Conservation (phyloP, 352 stramenopile species). For the Globisporangium cylindrosporum region DNA sequence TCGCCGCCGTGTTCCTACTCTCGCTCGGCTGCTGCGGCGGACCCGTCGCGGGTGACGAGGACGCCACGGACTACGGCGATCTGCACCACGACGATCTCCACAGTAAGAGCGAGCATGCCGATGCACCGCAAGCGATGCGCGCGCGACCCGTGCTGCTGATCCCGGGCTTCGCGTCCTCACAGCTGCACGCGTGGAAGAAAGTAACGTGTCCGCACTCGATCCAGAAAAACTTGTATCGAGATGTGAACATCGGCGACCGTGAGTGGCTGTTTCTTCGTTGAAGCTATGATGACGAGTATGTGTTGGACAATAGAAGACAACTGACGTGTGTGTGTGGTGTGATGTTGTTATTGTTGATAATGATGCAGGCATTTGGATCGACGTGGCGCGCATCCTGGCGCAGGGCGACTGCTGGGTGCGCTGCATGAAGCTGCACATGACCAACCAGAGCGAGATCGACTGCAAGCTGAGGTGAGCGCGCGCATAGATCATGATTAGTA, state of each 20-base stretch:
- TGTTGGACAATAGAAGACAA: not conserved
- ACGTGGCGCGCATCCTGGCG: slow-evolving; percentile 63
- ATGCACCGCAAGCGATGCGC: slow-evolving; percentile 1
- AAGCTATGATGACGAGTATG: not conserved
- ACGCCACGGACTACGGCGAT: slow-evolving; percentile 1
- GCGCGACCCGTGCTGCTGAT: slow-evolving; percentile 70
- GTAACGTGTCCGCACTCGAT: slow-evolving; percentile 53
- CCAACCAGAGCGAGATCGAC: slow-evolving; percentile 61
- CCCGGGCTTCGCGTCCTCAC: slow-evolving; percentile 74
- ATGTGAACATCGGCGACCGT: slow-evolving; percentile 79
- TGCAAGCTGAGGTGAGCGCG: slow-evolving; percentile 65
- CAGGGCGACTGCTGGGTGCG: slow-evolving; percentile 75
- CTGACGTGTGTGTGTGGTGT: not conserved
- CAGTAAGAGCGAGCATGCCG: not conserved
- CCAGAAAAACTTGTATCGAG: slow-evolving; percentile 73
- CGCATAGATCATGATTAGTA: not conserved
- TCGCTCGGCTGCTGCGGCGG: slow-evolving; percentile 15
- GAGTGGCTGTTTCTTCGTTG: slow-evolving; percentile 13
- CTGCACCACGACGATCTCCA: not conserved
- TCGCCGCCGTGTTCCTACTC: slow-evolving; percentile 19
- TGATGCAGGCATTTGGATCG: slow-evolving; percentile 58
- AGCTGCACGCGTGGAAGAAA: slow-evolving; percentile 73
- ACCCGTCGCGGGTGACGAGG: slow-evolving; percentile 11
- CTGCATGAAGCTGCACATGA: slow-evolving; percentile 74
- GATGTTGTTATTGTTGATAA: not conserved